Evolutionary conservation across 768 basidiomycete genomes (phyloP), one percentile per base, ranked within the genome.

Genomic region (Suillus plorans): DNA sequence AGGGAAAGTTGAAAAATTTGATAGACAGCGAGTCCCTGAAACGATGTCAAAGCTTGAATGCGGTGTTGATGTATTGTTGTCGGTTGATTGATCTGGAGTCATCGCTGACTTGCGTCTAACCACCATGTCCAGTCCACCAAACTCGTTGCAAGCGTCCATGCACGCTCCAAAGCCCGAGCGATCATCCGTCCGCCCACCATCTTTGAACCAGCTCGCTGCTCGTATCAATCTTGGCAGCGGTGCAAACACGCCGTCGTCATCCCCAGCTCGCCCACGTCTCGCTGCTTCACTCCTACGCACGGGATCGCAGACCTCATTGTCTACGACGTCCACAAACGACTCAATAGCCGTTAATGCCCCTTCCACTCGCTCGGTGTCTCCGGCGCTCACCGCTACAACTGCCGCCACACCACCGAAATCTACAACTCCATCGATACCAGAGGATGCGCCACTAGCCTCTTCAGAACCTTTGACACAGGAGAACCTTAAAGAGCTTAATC

Each of bases 121-220:
- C 66, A 65, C 65, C 62, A 76, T 76, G 75, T 76, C 75, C 55
- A 74, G 74, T 60, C 74, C 74, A 45, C 71, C 78, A 55, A 73
- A 72, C 20, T 75, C 73, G 31, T 22, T 77, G 45, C 70, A 77
- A 14, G 65, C 76, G 13, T 71, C 76, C 18, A 66, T 77, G 65
- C 74, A 79, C 59, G 76, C 70, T 2, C 73, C 79, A 55, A 81
- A 79, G 67, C 72, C 79, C 25, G 81, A 82, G 57, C 74, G 79
- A 20, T 63, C 77, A n/a, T 60, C 68, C 34, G 45, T 71, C 34
- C 85, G 90, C 28, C 80, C 88, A 20, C 91, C 91, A 0, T 92
- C 92, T 8, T 82, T 94, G 16, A 90, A 91, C 78, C 90, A 92
- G 75, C 86, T 94, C 62, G 92, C 90, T 3, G 91, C 91, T 6